Conservation (phyloP, 108 stramenopile genomes). For the Skeletonema tropicum region DNA sequence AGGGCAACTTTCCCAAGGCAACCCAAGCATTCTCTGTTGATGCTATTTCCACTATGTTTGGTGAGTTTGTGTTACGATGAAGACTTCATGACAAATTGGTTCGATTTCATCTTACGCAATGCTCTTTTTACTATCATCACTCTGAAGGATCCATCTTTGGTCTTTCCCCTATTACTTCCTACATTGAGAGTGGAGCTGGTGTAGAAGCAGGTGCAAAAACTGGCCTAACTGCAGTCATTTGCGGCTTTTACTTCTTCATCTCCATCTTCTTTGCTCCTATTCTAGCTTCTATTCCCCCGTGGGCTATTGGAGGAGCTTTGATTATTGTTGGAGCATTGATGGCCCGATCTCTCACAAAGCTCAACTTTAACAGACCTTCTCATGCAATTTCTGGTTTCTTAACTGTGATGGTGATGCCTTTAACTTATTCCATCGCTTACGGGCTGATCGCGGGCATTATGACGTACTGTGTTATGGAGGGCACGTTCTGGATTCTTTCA, state of each 20-base stretch:
- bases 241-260: slow-evolving; percentile 59
- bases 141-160: slow-evolving; percentile 54
- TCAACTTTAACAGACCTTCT: slow-evolving; percentile 74
- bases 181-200: slow-evolving; percentile 72
- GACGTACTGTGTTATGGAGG: slow-evolving; percentile 27
- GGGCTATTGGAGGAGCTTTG: slow-evolving; percentile 86
- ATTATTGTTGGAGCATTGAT: slow-evolving; percentile 82
- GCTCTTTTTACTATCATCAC: background rate
- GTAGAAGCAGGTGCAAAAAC: slow-evolving; percentile 67
- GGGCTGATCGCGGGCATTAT: slow-evolving; percentile 73
- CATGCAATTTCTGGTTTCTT: slow-evolving; percentile 83
- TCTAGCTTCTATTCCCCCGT: slow-evolving; percentile 78
- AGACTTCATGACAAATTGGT: background rate
- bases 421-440: slow-evolving; percentile 82
- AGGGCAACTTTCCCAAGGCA: slow-evolving; percentile 67
- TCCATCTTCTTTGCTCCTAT: slow-evolving; percentile 83
- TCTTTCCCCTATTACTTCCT: slow-evolving; percentile 67
- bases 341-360: slow-evolving; percentile 55
- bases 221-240: slow-evolving; percentile 62
- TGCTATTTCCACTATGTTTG: slow-evolving; percentile 70
- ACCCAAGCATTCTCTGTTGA: slow-evolving; percentile 56
- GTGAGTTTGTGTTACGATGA: slow-evolving; percentile 9
- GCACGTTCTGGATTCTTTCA: slow-evolving; percentile 36
- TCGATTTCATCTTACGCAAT: background rate
- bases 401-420: slow-evolving; percentile 84